Evolutionary conservation across 1,284 basidiomycete genomes (phyloP).

Genomic region (Ganoderma leucocontextum): DNA sequence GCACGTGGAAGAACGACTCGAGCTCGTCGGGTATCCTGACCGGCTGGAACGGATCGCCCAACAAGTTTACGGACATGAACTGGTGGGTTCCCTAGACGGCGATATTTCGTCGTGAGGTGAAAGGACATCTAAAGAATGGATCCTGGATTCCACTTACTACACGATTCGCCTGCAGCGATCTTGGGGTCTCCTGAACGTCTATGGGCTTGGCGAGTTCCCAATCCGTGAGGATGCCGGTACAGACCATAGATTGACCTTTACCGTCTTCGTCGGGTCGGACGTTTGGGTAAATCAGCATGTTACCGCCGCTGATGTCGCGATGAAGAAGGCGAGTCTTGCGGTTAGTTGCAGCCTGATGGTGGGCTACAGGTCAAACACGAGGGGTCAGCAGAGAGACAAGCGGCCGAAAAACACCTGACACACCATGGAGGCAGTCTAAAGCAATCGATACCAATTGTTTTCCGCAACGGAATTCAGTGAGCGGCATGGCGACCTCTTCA

Average conservation of each 20-base stretch:
- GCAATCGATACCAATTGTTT: too few relatives aligned
- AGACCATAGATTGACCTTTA: background rate
- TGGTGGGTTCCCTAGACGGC: slow-evolving; percentile 18
- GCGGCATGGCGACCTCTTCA: background rate
- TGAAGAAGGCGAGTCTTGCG: slow-evolving; percentile 10
- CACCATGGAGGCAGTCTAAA: too few relatives aligned
- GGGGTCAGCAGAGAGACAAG: too few relatives aligned
- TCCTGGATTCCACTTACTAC: slow-evolving; percentile 8
- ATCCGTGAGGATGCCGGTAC: slow-evolving; percentile 17
- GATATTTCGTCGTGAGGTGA: too few relatives aligned
- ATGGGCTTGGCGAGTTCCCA: slow-evolving; percentile 26
- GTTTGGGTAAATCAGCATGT: slow-evolving; percentile 20
- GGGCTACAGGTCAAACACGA: slow-evolving; percentile 10
- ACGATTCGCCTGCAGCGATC: slow-evolving; percentile 7
- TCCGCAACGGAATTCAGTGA: background rate
- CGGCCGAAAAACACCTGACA: too few relatives aligned
- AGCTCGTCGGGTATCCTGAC: slow-evolving; percentile 12
- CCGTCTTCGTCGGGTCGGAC: background rate
- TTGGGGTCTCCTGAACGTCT: background rate
- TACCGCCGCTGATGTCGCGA: slow-evolving; percentile 27
- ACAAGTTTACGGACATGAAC: slow-evolving; percentile 14
- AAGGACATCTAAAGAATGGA: too few relatives aligned
- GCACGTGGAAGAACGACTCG: slow-evolving; percentile 23
- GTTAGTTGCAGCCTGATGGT: slow-evolving; percentile 13
- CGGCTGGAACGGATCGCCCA: background rate